phyloP scores from a whole-genome alignment of 1,284 basidiomycete genomes.

The Trichosporon sp. region DNA sequence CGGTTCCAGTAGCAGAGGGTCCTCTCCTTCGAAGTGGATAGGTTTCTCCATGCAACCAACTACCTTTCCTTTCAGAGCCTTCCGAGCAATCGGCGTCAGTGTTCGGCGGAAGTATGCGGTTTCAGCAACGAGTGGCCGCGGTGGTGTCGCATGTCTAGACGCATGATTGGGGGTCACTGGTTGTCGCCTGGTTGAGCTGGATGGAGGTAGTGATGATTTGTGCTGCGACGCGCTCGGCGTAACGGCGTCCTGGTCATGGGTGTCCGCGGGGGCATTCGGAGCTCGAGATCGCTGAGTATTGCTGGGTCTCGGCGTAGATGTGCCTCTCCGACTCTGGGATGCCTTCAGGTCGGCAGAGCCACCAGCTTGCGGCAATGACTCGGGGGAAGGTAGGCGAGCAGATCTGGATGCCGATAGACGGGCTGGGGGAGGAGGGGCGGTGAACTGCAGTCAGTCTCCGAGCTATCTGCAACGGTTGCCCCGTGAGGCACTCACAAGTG shows the following conservation, averaged over 20 bases:
- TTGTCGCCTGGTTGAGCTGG: neutral
- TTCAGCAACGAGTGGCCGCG: slow-evolving; percentile 1
- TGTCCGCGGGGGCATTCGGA: neutral
- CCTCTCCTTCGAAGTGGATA: slow-evolving; percentile 13
- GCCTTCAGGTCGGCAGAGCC: neutral
- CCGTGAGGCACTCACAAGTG: slow-evolving; percentile 32
- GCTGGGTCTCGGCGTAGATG: neutral
- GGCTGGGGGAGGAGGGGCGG: neutral
- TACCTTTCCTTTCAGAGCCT: slow-evolving; percentile 3
- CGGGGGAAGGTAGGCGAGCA: slow-evolving; percentile 5
- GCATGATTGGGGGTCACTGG: neutral
- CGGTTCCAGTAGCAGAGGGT: slow-evolving; percentile 3
- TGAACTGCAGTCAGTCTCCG: neutral
- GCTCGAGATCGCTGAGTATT: neutral
- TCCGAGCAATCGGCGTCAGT: neutral
- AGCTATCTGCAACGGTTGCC: neutral
- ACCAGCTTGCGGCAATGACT: neutral
- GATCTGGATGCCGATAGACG: neutral
- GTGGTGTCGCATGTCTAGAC: slow-evolving; percentile 8
- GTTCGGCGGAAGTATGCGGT: slow-evolving; percentile 15
- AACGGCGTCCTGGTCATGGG: neutral
- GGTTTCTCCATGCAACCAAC: slow-evolving; percentile 14
- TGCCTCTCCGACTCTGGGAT: neutral
- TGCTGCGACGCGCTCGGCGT: neutral
- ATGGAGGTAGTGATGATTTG: neutral